Percentiles rank a stretch among this genome's conserved stretches.
These are phyloP conservation scores for Russula ochroleuca DNA, from an alignment of 768 basidiomycete species.

Conservation along the genomic window DNA sequence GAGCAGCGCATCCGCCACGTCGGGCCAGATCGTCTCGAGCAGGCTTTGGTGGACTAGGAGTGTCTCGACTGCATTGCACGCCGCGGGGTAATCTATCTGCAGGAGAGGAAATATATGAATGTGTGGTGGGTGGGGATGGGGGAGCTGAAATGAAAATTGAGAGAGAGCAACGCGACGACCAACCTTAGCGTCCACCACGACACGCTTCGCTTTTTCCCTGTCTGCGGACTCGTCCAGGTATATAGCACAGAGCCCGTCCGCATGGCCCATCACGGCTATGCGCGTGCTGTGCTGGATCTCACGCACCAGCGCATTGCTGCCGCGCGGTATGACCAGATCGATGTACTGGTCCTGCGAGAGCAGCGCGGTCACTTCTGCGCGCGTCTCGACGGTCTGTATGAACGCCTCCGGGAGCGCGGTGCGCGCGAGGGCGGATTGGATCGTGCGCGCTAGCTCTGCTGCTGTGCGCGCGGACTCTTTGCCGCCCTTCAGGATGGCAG, in stretches of 20 bases:
- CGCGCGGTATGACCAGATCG: constrained; percentile 94
- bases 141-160: neutral
- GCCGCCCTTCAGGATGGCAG: constrained; percentile 95
- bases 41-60: constrained; percentile 77
- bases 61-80: constrained; percentile 91
- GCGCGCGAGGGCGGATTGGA: constrained; percentile 67
- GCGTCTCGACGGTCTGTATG: constrained; percentile 88
- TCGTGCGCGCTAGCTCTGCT: constrained; percentile 68
- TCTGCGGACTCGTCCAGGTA: constrained; percentile 85
- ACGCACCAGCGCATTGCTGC: constrained; percentile 84
- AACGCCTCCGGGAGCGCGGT: constrained; percentile 74
- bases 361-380: constrained; percentile 84
- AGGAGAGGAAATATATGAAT: constrained; percentile 10
- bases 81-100: constrained; percentile 91
- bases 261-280: constrained; percentile 99
- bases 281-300: constrained; percentile 86
- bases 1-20: constrained; percentile 70
- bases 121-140: no score
- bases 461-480: constrained; percentile 90
- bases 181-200: constrained; percentile 91
- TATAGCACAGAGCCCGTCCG: constrained; percentile 90
- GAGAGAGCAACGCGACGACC: constrained; percentile 15
- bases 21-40: constrained; percentile 72
- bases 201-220: constrained; percentile 69
- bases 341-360: constrained; percentile 88